Evolutionary conservation across 2,329 filamentous ascomycete genomes (phyloP).

Genomic region (Calonectria pteridis): DNA sequence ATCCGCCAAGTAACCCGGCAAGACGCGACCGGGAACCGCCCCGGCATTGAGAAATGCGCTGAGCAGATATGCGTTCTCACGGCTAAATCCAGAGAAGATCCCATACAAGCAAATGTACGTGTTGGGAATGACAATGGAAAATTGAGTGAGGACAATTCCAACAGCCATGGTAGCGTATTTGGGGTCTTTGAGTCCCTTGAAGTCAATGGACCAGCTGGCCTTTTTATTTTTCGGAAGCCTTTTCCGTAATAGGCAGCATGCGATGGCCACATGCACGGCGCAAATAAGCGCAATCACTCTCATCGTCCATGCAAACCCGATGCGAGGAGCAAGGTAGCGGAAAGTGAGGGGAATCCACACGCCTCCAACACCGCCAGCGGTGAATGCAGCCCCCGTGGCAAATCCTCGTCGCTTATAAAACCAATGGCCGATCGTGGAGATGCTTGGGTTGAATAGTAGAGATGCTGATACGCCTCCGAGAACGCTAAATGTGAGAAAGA

Average conservation of each 20-base stretch:
- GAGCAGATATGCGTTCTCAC: slow-evolving; percentile 72
- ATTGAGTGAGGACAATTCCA: slow-evolving; percentile 68
- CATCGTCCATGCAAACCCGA: not conserved
- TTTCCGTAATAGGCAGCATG: not conserved
- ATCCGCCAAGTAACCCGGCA: slow-evolving; percentile 74
- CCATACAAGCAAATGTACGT: slow-evolving; percentile 77
- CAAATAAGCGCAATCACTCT: not conserved
- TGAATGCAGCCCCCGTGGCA: slow-evolving; percentile 76
- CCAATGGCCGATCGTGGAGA: slow-evolving; percentile 77
- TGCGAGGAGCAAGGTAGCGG: not conserved
- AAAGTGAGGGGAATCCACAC: not conserved
- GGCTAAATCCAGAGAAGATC: slow-evolving; percentile 58
- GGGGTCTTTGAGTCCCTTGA: slow-evolving; percentile 63
- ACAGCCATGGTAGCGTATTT: slow-evolving; percentile 65
- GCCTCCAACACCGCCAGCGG: not conserved
- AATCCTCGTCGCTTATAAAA: slow-evolving; percentile 75
- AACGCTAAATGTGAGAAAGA: slow-evolving; percentile 76
- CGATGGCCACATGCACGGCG: not conserved
- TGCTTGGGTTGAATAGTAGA: slow-evolving; percentile 76
- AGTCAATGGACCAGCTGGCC: slow-evolving; percentile 59
- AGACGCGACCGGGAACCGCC: slow-evolving; percentile 74
- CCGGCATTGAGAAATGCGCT: slow-evolving; percentile 78
- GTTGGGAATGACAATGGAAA: slow-evolving; percentile 74
- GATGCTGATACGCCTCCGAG: slow-evolving; percentile 75
- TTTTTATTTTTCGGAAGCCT: slow-evolving; percentile 56